A percentile compares a stretch with the other conserved stretches of the same genome.
Evolutionary conservation across 768 basidiomycete genomes (phyloP).

Genomic region (Podaxis pistillaris): DNA sequence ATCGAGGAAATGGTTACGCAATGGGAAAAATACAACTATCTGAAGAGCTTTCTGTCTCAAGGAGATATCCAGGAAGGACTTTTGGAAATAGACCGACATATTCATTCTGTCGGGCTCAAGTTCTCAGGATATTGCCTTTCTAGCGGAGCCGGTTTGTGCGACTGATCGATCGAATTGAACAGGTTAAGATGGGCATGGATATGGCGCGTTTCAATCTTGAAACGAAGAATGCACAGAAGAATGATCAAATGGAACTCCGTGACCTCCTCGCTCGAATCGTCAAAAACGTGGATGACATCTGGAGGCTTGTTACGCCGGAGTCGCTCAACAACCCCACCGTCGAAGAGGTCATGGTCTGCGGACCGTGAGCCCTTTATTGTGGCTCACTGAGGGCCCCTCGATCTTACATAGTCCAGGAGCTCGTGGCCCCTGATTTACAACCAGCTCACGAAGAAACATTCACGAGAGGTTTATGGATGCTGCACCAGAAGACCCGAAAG

Average conservation of each 20-base stretch:
- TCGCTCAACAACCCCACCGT: slow-evolving; percentile 29
- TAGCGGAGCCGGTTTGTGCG: slow-evolving; percentile 21
- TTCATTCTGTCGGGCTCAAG: slow-evolving; percentile 34
- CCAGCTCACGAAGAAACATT: slow-evolving; percentile 30
- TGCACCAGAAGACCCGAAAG: slow-evolving; percentile 36
- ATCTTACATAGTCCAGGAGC: slow-evolving; percentile 26
- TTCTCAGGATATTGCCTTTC: slow-evolving; percentile 32
- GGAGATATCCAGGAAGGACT: slow-evolving; percentile 40
- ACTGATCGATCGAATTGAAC: neutral
- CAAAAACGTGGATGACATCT: slow-evolving; percentile 33
- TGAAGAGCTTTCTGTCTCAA: slow-evolving; percentile 37
- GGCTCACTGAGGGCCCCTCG: neutral
- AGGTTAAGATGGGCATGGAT: neutral
- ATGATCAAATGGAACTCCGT: slow-evolving; percentile 33
- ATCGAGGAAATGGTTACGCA: slow-evolving; percentile 31
- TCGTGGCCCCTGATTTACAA: slow-evolving; percentile 32
- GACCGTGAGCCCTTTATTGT: slow-evolving; percentile 26
- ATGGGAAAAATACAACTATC: slow-evolving; percentile 34
- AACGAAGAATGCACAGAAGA: slow-evolving; percentile 27
- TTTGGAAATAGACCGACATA: slow-evolving; percentile 33
- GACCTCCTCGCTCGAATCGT: slow-evolving; percentile 34
- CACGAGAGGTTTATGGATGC: slow-evolving; percentile 35
- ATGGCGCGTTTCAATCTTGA: slow-evolving; percentile 16
- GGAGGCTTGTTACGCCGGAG: slow-evolving; percentile 27
- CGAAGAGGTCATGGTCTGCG: slow-evolving; percentile 43